Base-by-base conservation (phyloP, 1,284 basidiomycete genomes). In the Phellinidium pouzarii region DNA sequence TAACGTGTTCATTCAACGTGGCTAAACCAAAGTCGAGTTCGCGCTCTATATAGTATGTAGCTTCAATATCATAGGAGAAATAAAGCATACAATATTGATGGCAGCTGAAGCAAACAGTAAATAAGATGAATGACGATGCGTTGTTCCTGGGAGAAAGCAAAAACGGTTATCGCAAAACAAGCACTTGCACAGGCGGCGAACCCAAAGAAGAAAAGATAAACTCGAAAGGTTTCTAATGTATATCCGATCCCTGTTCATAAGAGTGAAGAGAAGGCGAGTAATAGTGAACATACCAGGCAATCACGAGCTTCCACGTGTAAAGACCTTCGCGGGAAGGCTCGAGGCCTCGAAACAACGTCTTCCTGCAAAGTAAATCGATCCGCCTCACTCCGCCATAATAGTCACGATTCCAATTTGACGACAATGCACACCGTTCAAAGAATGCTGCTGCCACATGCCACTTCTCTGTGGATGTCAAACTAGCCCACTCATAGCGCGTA, bases 261-360 rank as follows among this genome's bases (percentile, higher is more conserved):
- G 22, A 45, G 2, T 40, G 37, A 25, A 38, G 1, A 22, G 19
- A 42, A 50, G 27, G 4, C 2, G n/a, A 29, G 17, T 22, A 17
- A 31, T 23, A 53, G 44, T 40, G 41, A 34, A 17, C 1, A 14
- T 29, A 8, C 26, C 25, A 38, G 23, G 17, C n/a, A 27, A 45
- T 19, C 36, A 27, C 22, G 7, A 54, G 25, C 7, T 44, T 43
- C 34, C 41, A 54, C 8, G 31, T 43, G 14, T 45, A 26, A 17
- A 9, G 17, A n/a, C 47, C 31, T 19, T 19, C 41, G 14, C 14
- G 19, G n/a, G 47, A 45, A 23, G 50, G 43, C 36, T 40, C 19
- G 4, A 54, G 31, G 0, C 53, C 53, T 25, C 34, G 43, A 25
- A 50, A 54, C 31, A 27, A 44, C 23, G 48, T 54, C 17, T 41